Evolutionary conservation across 2,329 filamentous ascomycete species (phyloP).

Genomic region (Dichotomopilus funicola): DNA sequence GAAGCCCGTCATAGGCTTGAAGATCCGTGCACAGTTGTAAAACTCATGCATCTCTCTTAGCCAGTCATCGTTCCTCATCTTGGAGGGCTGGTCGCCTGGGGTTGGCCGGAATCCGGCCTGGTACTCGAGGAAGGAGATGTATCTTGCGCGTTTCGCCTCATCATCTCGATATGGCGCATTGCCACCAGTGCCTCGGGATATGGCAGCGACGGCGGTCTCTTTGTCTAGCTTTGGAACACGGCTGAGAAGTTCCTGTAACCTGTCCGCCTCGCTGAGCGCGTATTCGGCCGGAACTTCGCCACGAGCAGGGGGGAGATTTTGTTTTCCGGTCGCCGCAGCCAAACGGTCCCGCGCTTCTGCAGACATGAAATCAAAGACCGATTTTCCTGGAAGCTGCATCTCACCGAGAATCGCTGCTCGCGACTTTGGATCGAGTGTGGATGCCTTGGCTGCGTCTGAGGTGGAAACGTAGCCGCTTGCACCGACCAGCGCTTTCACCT

Average conservation of each 20-base stretch:
- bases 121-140: conserved; percentile 73
- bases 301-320: conserved; percentile 68
- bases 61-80: conserved; percentile 63
- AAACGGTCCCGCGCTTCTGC: conserved; percentile 70
- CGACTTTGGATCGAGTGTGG: conserved; percentile 65
- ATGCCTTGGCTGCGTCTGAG: conserved; percentile 70
- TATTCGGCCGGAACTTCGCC: conserved; percentile 66
- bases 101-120: conserved; percentile 56
- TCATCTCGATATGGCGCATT: conserved; percentile 81
- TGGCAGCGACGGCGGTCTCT: conserved; percentile 60
- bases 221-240: conserved; percentile 60
- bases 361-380: conserved; percentile 88
- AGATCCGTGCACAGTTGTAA: conserved; percentile 58
- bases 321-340: conserved; percentile 66
- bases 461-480: conserved; percentile 53
- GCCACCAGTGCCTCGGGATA: conserved; percentile 57
- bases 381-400: conserved; percentile 76
- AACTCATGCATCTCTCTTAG: conserved; percentile 75
- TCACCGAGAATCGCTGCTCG: conserved; percentile 79
- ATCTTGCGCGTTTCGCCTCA: conserved; percentile 69
- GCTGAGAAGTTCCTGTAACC: conserved; percentile 49
- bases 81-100: conserved; percentile 43
- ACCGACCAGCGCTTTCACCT: conserved; percentile 29
- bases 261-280: conserved; percentile 56
- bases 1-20: conserved; percentile 82